Evolutionary conservation across 2,329 filamentous ascomycete genomes (phyloP), one percentile per base, ranked within the genome.

Genomic region (Colletotrichum noveboracense): DNA sequence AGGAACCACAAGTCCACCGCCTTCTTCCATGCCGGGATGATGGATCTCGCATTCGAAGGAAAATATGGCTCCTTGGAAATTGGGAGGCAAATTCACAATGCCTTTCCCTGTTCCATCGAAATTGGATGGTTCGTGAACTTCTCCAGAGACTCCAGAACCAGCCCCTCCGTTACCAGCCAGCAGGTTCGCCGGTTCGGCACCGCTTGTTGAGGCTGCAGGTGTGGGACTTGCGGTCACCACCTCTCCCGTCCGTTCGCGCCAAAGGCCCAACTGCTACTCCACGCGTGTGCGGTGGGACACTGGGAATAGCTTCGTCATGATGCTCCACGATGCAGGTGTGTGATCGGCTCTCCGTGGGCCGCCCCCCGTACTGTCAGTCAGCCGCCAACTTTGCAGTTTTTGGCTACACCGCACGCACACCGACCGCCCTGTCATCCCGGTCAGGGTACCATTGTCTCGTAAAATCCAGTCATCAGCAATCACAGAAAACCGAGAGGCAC

Each of bases 221-320:
- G 32, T 18, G 60, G 56, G 52, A 56, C 52, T 14, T 16, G 21
- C 12, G 52, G 24, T 28, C 18, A n/a, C 56, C 18, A 32, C 18
- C 56, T 61, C 18, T 48, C 18, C 18, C 21, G 34, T 64, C 60
- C 21, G 60, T 64, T 64, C 60, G 21, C 60, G 28, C 56, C 36
- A 55, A 62, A 72, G 62, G 10, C 38, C 38, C 38, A 36, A 36
- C 52, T 28, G 4, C 24, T n/a, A 30, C 58, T 21, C 24, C 58
- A 56, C 64, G 43, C 18, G n/a, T 2, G n/a, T 36, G 24, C 28
- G 24, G 71, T 74, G 65, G 36, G 36, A 38, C 36, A 38, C 36
- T 38, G 36, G 58, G 71, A 66, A 66, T 66, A 38, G 18, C 68
- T 65, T 75, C 72, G 61, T 75, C 72, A 75, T 62, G 60, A 24